These are phyloP conservation scores for Septoria linicola DNA, from an alignment of 2,329 filamentous ascomycete genomes.

Conservation along the genomic window DNA sequence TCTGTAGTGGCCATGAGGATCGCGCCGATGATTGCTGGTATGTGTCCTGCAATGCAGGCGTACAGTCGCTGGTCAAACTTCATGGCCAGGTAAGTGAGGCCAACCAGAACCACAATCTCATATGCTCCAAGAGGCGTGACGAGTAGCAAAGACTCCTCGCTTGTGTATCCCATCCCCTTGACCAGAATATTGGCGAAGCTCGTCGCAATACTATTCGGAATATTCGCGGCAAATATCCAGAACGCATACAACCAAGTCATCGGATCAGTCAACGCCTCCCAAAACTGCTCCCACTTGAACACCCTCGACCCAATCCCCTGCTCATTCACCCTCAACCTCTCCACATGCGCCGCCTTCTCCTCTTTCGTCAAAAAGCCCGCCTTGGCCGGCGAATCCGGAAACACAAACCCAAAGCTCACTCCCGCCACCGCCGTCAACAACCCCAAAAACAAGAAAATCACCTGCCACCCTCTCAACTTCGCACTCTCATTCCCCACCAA, in stretches of 20 bases:
- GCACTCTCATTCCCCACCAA: conserved; percentile 3
- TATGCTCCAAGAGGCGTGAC: neutral
- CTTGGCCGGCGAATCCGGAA: conserved; percentile 17
- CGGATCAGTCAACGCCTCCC: conserved; percentile 55
- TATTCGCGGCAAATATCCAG: conserved; percentile 17
- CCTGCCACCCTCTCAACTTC: conserved; percentile 11
- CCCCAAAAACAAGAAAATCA: conserved; percentile 53
- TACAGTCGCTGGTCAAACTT: too few relatives aligned
- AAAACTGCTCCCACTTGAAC: conserved; percentile 51
- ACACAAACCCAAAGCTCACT: conserved; percentile 11
- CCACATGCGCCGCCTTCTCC: conserved; percentile 17
- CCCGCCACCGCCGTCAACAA: conserved; percentile 13
- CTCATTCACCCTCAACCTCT: conserved; percentile 17
- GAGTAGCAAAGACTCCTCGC: neutral
- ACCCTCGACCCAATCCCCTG: conserved; percentile 22
- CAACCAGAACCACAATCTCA: neutral
- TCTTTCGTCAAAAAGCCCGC: conserved; percentile 14
- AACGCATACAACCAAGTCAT: conserved; percentile 54
- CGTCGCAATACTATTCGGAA: conserved; percentile 24
- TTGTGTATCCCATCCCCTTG: conserved; percentile 6
- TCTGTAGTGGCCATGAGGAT: too few relatives aligned
- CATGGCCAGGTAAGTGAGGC: neutral
- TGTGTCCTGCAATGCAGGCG: too few relatives aligned
- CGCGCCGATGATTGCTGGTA: too few relatives aligned
- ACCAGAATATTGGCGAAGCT: neutral